phyloP scores from a whole-genome alignment of 1,284 basidiomycete species.

The Retiboletus flavoniger region DNA sequence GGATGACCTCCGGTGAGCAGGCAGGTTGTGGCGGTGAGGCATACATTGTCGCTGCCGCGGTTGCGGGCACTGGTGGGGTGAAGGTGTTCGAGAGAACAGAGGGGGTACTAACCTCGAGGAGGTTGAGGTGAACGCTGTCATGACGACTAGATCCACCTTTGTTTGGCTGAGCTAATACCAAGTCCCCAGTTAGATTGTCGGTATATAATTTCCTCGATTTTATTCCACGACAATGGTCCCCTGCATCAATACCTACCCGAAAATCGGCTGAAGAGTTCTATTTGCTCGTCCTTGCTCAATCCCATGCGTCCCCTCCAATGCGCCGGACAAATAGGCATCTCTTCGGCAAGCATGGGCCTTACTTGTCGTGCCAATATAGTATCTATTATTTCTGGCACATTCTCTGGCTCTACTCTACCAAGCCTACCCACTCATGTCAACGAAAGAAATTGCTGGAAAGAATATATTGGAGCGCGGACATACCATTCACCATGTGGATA shows the following conservation, averaged over 20 bases:
- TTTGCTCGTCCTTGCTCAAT: too few relatives aligned
- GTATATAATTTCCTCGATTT: neutral
- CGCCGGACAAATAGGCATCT: too few relatives aligned
- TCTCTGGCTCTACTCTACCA: conserved; percentile 53
- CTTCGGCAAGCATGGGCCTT: conserved; percentile 21
- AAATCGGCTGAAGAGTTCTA: too few relatives aligned
- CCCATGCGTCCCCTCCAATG: too few relatives aligned
- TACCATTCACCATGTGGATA: conserved; percentile 80
- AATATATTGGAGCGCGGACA: conserved; percentile 16
- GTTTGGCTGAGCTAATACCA: conserved; percentile 34
- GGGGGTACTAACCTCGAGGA: conserved; percentile 50
- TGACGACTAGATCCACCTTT: conserved; percentile 54
- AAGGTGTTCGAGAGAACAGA: conserved; percentile 54
- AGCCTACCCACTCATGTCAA: conserved; percentile 43
- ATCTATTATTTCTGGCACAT: conserved; percentile 56
- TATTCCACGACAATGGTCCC: too few relatives aligned
- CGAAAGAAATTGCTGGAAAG: neutral
- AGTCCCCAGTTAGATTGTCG: neutral
- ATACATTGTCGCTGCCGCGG: conserved; percentile 57
- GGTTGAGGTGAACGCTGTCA: conserved; percentile 49
- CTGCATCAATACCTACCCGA: conserved; percentile 33
- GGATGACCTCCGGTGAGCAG: conserved; percentile 55
- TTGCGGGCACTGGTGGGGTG: conserved; percentile 52
- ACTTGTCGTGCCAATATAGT: conserved; percentile 41
- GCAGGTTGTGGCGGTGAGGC: conserved; percentile 45